Conservation (phyloP, 805 yeast genomes). For the Lachancea quebecensis region DNA sequence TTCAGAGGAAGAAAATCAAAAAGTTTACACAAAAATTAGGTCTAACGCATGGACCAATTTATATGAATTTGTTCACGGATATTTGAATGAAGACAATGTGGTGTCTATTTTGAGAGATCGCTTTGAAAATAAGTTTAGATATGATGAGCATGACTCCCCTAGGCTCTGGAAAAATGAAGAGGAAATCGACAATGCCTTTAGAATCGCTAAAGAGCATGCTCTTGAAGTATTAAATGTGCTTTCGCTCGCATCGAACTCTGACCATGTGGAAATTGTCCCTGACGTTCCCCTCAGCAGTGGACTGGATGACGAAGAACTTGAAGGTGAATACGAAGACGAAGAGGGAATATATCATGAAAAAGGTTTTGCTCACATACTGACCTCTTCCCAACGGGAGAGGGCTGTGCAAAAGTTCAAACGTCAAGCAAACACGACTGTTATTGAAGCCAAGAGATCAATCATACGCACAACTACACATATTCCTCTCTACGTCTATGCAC, state of each 20-base stretch:
- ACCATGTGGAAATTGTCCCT: conserved; percentile 54
- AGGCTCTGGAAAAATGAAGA: conserved; percentile 66
- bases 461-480: conserved; percentile 70
- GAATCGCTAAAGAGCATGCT: conserved; percentile 53
- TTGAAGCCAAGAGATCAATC: conserved; percentile 85
- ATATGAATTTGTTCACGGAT: conserved; percentile 50
- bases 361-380: conserved; percentile 51
- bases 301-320: conserved; percentile 17
- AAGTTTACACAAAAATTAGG: conserved; percentile 39
- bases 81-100: conserved; percentile 59
- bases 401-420: conserved; percentile 57
- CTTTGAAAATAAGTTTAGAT: conserved; percentile 78
- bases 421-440: conserved; percentile 68
- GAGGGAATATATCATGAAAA: conserved; percentile 37
- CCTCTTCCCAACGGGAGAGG: conserved; percentile 49
- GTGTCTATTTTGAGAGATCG: conserved; percentile 61
- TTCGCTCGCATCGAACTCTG: conserved; percentile 46
- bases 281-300: conserved; percentile 39
- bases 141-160: conserved; percentile 78
- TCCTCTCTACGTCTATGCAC: conserved; percentile 72
- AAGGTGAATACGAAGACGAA: conserved; percentile 31
- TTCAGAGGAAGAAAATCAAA: conserved; percentile 35
- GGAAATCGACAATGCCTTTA: conserved; percentile 64
- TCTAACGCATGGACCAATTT: conserved; percentile 61
- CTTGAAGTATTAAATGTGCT: conserved; percentile 51